These are phyloP conservation scores for Ramaria rubella DNA, from an alignment of 768 basidiomycete genomes.

Conservation along the genomic window DNA sequence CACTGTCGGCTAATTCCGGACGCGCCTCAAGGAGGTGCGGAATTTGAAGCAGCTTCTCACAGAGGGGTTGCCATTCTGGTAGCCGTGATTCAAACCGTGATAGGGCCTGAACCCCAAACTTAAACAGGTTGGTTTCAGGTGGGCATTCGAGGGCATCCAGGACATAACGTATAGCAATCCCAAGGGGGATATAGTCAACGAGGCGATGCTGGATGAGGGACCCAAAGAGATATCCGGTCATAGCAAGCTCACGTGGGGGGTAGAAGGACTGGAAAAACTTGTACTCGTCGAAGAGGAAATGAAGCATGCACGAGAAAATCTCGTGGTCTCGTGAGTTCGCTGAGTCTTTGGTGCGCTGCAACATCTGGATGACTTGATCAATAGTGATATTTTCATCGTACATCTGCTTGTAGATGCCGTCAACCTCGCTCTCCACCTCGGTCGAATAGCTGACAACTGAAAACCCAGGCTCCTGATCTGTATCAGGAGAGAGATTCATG, in stretches of 20 bases:
- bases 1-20: slow-evolving; percentile 68
- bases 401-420: slow-evolving; percentile 96
- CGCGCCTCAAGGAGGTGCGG: slow-evolving; percentile 80
- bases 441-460: slow-evolving; percentile 79
- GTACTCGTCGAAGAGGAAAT: slow-evolving; percentile 99
- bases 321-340: slow-evolving; percentile 83
- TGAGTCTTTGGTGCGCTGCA: slow-evolving; percentile 81
- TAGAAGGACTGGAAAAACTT: slow-evolving; percentile 98
- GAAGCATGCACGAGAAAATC: slow-evolving; percentile 98
- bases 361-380: slow-evolving; percentile 86
- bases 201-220: slow-evolving; percentile 91
- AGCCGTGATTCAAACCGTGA: slow-evolving; percentile 81
- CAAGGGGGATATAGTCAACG: slow-evolving; percentile 89
- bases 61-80: slow-evolving; percentile 87
- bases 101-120: slow-evolving; percentile 90
- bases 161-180: slow-evolving; percentile 95
- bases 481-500: slow-evolving; percentile 84
- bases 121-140: slow-evolving; percentile 89
- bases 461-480: slow-evolving; percentile 87
- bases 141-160: slow-evolving; percentile 89
- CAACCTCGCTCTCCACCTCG: slow-evolving; percentile 90
- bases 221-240: slow-evolving; percentile 95
- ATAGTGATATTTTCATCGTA: slow-evolving; percentile 92
- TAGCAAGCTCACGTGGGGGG: slow-evolving; percentile 85
- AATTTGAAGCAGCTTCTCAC: slow-evolving; percentile 81